Conservation (phyloP, 2,329 filamentous ascomycete genomes). For the Metarhizium robertsii region DNA sequence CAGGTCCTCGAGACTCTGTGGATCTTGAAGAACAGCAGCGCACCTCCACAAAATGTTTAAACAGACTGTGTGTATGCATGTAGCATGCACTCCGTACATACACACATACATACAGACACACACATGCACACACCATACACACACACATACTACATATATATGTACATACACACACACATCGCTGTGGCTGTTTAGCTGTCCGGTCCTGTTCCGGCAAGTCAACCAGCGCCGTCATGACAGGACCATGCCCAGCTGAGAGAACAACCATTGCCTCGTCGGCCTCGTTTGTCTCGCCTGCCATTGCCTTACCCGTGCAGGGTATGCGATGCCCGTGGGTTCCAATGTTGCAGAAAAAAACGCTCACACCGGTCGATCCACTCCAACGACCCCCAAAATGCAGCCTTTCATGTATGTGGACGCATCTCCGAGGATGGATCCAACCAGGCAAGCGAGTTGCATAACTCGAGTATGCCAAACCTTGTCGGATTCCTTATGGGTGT, state of each 20-base stretch:
- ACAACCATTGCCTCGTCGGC: background rate
- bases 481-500: background rate
- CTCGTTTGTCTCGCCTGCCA: background rate
- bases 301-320: background rate
- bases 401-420: slow-evolving; percentile 6
- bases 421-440: slow-evolving; percentile 4
- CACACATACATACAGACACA: too few relatives aligned
- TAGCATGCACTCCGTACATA: background rate
- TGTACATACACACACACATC: background rate
- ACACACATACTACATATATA: background rate
- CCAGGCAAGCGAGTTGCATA: slow-evolving; percentile 5
- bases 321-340: background rate
- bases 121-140: too few relatives aligned
- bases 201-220: background rate
- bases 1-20: background rate
- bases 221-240: background rate
- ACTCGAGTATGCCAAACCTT: background rate
- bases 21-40: background rate
- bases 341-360: background rate
- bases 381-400: slow-evolving; percentile 1
- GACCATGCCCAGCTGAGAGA: background rate
- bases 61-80: background rate
- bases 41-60: background rate
- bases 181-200: background rate
- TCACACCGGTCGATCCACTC: slow-evolving; percentile 5